These are phyloP conservation scores for Solanum tarapatanum DNA, from an alignment of 257 asterid genomes.

Conservation along the genomic window DNA sequence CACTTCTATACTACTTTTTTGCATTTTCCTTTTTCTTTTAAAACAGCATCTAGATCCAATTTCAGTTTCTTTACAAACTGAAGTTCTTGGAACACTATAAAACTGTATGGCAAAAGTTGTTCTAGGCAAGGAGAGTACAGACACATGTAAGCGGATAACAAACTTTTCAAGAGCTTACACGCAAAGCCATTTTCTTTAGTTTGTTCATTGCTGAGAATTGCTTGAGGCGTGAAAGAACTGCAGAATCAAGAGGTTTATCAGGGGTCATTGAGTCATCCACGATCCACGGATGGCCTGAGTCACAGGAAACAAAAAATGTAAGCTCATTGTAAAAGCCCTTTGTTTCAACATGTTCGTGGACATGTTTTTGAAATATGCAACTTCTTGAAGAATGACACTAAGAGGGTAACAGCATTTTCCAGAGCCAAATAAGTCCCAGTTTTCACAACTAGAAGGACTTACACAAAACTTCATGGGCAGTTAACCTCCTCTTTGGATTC, in stretches of 20 bases:
- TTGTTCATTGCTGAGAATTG: constrained; percentile 98
- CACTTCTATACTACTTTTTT: background rate
- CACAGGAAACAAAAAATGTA: background rate
- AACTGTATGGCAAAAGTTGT: background rate
- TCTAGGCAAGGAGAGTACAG: background rate
- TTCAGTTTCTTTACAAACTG: background rate
- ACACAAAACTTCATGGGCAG: constrained; percentile 93
- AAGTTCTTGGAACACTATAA: background rate
- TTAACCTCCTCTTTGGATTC: constrained; percentile 66
- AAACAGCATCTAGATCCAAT: background rate
- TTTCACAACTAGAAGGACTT: constrained; percentile 14
- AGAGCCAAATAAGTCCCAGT: background rate
- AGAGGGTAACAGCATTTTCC: background rate
- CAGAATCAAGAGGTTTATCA: constrained; percentile 94
- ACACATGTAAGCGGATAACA: background rate
- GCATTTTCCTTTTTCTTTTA: background rate
- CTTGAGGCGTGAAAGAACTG: constrained; percentile 85
- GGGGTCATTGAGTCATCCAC: constrained; percentile 87
- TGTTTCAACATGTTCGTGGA: background rate
- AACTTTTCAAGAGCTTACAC: constrained; percentile 39
- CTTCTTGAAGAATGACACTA: background rate
- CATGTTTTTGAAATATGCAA: background rate
- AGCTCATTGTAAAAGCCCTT: background rate
- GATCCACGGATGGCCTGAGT: constrained; percentile 89
- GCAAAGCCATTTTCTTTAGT: constrained; percentile 94